These are phyloP conservation scores for Cicer pinnatifidum DNA, from an alignment of 306 rosid species.

Conservation along the genomic window DNA sequence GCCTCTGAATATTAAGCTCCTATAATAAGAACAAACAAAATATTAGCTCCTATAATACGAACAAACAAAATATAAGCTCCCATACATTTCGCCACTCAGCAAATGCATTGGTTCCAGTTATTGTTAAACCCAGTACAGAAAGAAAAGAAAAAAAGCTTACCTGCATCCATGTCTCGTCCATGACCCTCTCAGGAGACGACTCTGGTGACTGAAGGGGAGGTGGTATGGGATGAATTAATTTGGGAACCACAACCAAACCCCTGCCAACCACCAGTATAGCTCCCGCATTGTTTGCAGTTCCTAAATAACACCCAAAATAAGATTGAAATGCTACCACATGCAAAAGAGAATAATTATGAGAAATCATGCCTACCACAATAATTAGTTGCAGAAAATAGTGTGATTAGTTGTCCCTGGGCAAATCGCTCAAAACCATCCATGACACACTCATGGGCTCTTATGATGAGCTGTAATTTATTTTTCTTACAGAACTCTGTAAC, in stretches of 20 bases:
- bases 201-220: slow-evolving; percentile 98
- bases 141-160: slow-evolving; percentile 46
- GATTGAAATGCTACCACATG: slow-evolving; percentile 44
- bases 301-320: slow-evolving; percentile 51
- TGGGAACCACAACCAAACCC: slow-evolving; percentile 98
- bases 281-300: slow-evolving; percentile 99
- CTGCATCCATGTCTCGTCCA: slow-evolving; percentile 99
- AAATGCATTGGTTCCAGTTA: slow-evolving; percentile 6
- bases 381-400: slow-evolving; percentile 98
- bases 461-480: slow-evolving; percentile 91
- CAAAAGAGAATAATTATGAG: slow-evolving; percentile 14
- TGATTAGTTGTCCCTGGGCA: slow-evolving; percentile 98
- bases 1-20: slow-evolving; percentile 99
- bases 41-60: slow-evolving; percentile 58
- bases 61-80: slow-evolving; percentile 57
- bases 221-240: slow-evolving; percentile 94
- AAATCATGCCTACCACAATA: slow-evolving; percentile 78
- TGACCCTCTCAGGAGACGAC: slow-evolving; percentile 89
- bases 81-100: neutral
- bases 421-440: slow-evolving; percentile 99
- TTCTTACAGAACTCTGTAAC: slow-evolving; percentile 95
- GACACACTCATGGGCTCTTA: slow-evolving; percentile 99
- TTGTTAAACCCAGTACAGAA: slow-evolving; percentile 6
- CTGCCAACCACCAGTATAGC: slow-evolving; percentile 98
- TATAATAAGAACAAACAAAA: slow-evolving; percentile 36